These are phyloP conservation scores for Suhomyces emberorum DNA, from an alignment of 805 yeast genomes.

Conservation along the genomic window DNA sequence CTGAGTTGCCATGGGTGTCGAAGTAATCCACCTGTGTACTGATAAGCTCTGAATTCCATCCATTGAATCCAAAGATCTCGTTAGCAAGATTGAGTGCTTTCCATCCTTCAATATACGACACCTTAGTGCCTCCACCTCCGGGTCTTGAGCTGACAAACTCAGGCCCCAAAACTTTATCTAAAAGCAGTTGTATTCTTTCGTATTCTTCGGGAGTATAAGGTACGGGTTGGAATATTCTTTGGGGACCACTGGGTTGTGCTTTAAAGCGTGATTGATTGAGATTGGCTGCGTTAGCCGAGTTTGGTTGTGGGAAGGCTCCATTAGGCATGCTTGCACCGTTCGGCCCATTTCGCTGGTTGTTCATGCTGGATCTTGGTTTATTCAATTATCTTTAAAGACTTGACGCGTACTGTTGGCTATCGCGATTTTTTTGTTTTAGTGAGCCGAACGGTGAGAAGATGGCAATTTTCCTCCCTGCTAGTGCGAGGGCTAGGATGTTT, in stretches of 20 bases:
- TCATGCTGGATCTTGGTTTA: too few species aligned
- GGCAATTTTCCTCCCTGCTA: too few species aligned
- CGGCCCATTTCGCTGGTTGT: too few species aligned
- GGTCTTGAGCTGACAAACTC: conserved; percentile 74
- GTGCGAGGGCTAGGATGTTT: too few species aligned
- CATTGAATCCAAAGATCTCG: conserved; percentile 78
- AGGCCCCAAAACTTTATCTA: conserved; percentile 57
- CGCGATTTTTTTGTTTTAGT: too few species aligned
- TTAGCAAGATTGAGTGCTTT: conserved; percentile 76
- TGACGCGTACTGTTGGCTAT: too few species aligned
- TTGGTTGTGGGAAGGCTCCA: too few species aligned
- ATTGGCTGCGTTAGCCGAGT: too few species aligned
- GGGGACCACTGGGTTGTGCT: conserved; percentile 7
- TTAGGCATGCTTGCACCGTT: too few species aligned
- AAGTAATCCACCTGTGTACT: conserved; percentile 65
- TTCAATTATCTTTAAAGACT: too few species aligned
- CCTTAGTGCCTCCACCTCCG: conserved; percentile 68
- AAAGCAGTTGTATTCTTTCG: conserved; percentile 29
- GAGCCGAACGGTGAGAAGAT: too few species aligned
- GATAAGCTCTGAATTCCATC: conserved; percentile 75
- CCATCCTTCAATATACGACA: conserved; percentile 82
- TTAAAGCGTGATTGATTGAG: conserved; percentile 1
- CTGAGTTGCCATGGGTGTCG: conserved; percentile 56
- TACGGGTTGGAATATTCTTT: conserved; percentile 16
- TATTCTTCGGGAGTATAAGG: conserved; percentile 33